Evolutionary conservation across 768 basidiomycete genomes (phyloP).

Genomic region (Pisolithus sp.): DNA sequence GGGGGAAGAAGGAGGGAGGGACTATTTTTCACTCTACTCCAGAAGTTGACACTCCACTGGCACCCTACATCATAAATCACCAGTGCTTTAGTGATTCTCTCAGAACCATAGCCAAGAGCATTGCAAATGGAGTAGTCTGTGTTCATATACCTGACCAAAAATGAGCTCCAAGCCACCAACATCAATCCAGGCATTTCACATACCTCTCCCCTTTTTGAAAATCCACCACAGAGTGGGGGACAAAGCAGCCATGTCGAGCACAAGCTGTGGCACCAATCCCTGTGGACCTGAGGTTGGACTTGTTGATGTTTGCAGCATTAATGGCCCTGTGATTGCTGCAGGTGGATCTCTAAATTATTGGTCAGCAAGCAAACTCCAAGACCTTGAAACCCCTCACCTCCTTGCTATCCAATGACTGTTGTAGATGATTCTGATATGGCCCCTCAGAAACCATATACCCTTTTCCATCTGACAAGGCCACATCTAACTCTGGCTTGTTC

Average conservation of each 20-base stretch:
- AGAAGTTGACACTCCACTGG: constrained; percentile 18
- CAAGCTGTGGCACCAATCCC: constrained; percentile 28
- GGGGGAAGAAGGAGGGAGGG: background rate
- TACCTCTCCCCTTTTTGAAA: constrained; percentile 29
- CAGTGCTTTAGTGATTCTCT: background rate
- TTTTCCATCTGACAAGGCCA: constrained; percentile 21
- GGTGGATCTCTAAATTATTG: constrained; percentile 6
- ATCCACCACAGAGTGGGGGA: constrained; percentile 23
- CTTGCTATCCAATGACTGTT: background rate
- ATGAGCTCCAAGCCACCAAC: background rate
- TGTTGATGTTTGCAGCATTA: constrained; percentile 8
- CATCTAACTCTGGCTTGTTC: constrained; percentile 17
- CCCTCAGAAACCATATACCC: constrained; percentile 18
- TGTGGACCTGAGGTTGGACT: constrained; percentile 17
- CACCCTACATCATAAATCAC: constrained; percentile 28
- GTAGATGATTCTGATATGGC: constrained; percentile 19
- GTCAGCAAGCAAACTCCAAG: background rate
- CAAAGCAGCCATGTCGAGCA: constrained; percentile 27
- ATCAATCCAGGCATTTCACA: background rate
- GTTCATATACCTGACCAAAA: constrained; percentile 19
- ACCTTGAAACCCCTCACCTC: background rate
- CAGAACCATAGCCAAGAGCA: constrained; percentile 9
- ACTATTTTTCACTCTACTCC: background rate
- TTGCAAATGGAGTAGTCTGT: constrained; percentile 23
- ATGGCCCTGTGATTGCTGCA: constrained; percentile 17